Evolutionary conservation across 805 yeast species (phyloP), one percentile per base, ranked within the genome.

Genomic region (Starmerella sp.): DNA sequence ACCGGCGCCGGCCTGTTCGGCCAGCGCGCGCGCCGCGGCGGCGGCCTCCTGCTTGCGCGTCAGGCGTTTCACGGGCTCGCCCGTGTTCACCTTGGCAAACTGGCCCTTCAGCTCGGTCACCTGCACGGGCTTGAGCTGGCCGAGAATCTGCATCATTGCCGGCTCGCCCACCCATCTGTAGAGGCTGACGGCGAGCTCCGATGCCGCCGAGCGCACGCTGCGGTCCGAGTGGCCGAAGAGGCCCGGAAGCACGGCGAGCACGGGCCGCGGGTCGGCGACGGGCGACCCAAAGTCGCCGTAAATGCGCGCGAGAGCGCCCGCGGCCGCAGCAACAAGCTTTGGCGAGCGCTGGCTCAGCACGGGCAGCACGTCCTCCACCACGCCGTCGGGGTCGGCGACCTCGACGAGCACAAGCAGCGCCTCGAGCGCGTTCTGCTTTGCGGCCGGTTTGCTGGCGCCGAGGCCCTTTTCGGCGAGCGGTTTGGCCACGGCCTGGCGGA

Each of bases 151-250:
- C 14, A 75, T 74, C 52, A 81, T 81, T 42, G 87, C 70, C 0
- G 79, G 67, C 22, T 71, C 77, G 2, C 95, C 93, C 66, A 84
- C 75, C 84, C 93, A 86, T 55, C 80, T 78, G 66, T 82, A 81
- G 31, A 90, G 65, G 54, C 81, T 85, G 5, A 86, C 79, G 0
- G 89, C 74, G 59, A 91, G 72, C 44, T 75, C 73, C 5, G 83
- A 76, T 2, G 96, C 80, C 65, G 86, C 95, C 1, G 81, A 78
- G 65, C 98, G 78, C 7, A 93, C 96, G 53, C 79, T 86, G 59
- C 78, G 80, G 69, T 93, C 97, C 1, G 95, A 86, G 68, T 90
- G 95, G 3, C 80, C 82, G 65, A 88, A 88, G 49, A 89, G 68
- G 61, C 81, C 83, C 1, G 87, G 81, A 35, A 93, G 69, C 8